Evolutionary conservation across 2,329 filamentous ascomycete species (phyloP).

Genomic region (Aureobasidium sp.): DNA sequence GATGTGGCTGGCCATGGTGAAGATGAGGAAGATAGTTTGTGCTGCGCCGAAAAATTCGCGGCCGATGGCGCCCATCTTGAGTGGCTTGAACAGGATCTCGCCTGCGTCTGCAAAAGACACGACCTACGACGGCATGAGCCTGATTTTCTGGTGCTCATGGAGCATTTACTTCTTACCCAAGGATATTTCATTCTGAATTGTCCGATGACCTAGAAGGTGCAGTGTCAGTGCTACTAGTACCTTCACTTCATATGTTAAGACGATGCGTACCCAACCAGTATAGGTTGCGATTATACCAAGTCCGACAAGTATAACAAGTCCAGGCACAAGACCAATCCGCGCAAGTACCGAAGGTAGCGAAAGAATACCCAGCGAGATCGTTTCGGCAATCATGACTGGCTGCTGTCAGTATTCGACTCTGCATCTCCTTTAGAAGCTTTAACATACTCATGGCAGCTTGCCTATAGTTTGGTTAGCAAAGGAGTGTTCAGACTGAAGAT

Average conservation of each 20-base stretch:
- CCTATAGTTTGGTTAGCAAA: conserved; percentile 23
- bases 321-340: conserved; percentile 46
- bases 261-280: conserved; percentile 41
- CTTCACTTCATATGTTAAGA: neutral
- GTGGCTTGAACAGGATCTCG: conserved; percentile 42
- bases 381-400: conserved; percentile 51
- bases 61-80: conserved; percentile 48
- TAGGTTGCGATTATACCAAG: conserved; percentile 53
- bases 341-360: conserved; percentile 49
- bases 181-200: conserved; percentile 54
- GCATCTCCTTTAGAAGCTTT: neutral
- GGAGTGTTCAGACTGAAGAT: no score
- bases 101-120: conserved; percentile 63
- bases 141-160: no score
- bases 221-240: neutral
- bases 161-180: conserved; percentile 15
- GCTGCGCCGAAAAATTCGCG: conserved; percentile 58
- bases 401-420: neutral
- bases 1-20: conserved; percentile 63
- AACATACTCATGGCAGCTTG: conserved; percentile 37
- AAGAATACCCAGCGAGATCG: conserved; percentile 50
- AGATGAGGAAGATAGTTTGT: conserved; percentile 59
- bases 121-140: conserved; percentile 16
- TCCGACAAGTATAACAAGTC: conserved; percentile 48
- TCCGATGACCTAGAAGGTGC: conserved; percentile 39